Base-by-base conservation (phyloP, 2,329 filamentous ascomycete genomes). In the Colletotrichum sp. region DNA sequence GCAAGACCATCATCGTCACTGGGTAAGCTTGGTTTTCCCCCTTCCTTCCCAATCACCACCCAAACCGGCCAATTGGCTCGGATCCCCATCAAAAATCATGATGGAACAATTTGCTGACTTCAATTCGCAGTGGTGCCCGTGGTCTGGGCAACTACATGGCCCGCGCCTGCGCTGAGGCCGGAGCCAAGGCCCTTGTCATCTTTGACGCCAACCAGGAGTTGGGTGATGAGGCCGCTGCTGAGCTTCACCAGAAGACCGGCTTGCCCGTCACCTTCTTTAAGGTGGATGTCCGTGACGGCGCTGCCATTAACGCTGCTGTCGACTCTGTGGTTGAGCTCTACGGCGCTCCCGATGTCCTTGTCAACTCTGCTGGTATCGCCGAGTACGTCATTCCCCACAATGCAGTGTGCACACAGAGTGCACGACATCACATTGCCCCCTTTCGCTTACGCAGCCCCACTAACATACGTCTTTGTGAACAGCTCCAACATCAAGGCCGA, bases 91-190 rank as follows among this genome's bases (percentile, higher is more conserved):
- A 28, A 59, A 57, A 70, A 72, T 13, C 15, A 68, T n/a, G 18
- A 18, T 26, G 34, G 71, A 34, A n/a, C n/a, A 57, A 36, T 44
- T 39, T 76, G 28, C 69, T 77, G 36, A 76, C 65, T 49, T 71
- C 21, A 13, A 30, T 59, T 52, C 18, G 13, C 65, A 93, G 93
- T 82, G 94, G 93, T 83, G 94, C 93, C 77, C 93, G 94, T 80
- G 94, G 94, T 82, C 89, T 96, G 8, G 94, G 94, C 66, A 95
- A 94, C 89, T 90, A 93, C 87, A 96, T 96, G 93, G 94, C 94
- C 64, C 92, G 93, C 77, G 94, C 93, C 72, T 93, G 94, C 78
- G 92, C 93, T 65, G 94, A 96, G 86, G 94, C 93, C 69, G 94
- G 94, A 75, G 92, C 93, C 66, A 92, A 93, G 86, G 92, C 92